phyloP scores from a whole-genome alignment of 352 stramenopile species.

The Phytophthora aleatoria region DNA sequence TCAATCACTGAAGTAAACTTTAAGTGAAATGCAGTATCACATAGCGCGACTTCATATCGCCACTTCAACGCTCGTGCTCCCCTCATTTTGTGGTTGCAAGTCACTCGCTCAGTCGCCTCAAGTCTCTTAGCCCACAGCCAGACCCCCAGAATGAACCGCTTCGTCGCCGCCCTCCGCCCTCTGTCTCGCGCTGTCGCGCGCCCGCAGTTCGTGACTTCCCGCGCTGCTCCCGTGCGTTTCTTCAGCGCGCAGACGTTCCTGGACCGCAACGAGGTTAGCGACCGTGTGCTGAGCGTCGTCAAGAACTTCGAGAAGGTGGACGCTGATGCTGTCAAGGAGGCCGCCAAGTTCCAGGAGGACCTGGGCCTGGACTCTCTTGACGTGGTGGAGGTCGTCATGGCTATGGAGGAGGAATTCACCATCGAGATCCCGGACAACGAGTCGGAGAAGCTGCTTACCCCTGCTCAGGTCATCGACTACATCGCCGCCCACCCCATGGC shows the following conservation, averaged over 20 bases:
- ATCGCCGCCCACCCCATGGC: slow-evolving; percentile 98
- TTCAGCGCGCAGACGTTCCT: slow-evolving; percentile 89
- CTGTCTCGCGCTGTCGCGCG: slow-evolving; percentile 60
- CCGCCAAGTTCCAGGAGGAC: slow-evolving; percentile 97
- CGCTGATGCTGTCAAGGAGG: slow-evolving; percentile 89
- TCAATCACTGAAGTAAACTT: background rate
- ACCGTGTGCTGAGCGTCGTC: slow-evolving; percentile 97
- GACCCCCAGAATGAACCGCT: slow-evolving; percentile 74
- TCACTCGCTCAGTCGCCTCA: slow-evolving; percentile 27
- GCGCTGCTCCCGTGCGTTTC: slow-evolving; percentile 51
- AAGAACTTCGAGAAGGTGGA: slow-evolving; percentile 99
- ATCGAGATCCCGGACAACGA: slow-evolving; percentile 99
- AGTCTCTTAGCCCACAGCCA: slow-evolving; percentile 9
- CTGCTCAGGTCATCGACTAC: slow-evolving; percentile 98
- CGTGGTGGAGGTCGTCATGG: slow-evolving; percentile 97
- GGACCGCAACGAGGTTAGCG: slow-evolving; percentile 94
- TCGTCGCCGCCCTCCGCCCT: slow-evolving; percentile 71
- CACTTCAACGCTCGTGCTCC: background rate
- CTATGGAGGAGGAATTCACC: slow-evolving; percentile 99
- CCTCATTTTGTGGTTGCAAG: slow-evolving; percentile 35
- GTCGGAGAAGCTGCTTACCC: slow-evolving; percentile 98
- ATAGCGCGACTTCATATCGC: background rate
- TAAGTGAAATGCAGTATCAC: background rate
- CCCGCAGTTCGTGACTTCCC: slow-evolving; percentile 41
- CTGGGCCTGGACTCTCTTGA: slow-evolving; percentile 99